Base-by-base conservation (phyloP, 768 basidiomycete genomes). In the Ramaria sp. region DNA sequence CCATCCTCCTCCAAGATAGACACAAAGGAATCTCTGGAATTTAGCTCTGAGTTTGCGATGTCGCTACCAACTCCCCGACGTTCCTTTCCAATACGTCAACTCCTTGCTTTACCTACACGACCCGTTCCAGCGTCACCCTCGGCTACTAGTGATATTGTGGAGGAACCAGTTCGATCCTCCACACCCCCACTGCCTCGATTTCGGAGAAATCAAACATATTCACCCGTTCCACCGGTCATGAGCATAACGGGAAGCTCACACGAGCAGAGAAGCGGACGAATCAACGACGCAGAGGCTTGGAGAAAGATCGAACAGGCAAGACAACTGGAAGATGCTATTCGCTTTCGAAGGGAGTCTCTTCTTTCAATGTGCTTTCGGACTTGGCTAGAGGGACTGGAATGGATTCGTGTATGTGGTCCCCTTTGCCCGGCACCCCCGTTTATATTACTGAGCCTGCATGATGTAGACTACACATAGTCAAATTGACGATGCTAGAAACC, bases 311-410 rank as follows among this genome's bases (percentile, higher is more conserved):
- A 78, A 64, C 79, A 84, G 74, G 75, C 79, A 47, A 79, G 80
- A 62, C 81, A 88, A 61, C 84, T 90, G 64, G 73, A 77, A 62
- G 78, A 81, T 30, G 91, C 91, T 19, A 86, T 83, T 66, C 72
- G 73, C 55, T 90, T 84, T 67, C 74, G 83, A 45, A 71, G 79
- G 31, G 79, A 82, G 52, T 76, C 74, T 52, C 69, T 91, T 57
- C 52, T 88, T 27, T 82, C 83, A 63, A 80, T 80, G 15, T 90
- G 81, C 63, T 87, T 83, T 81, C 78, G 83, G 49, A 78, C 84
- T 58, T 93, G 91, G 91, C 74, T 72, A 47, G 78, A 81, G 63
- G 82, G 83, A 1, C 78, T 78, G 62, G 69, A 78, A 46, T 91
- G 90, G 88, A 80, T 88, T 62, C 69, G 75, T 59, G 91, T 91